Evolutionary conservation across 164 flowering plant genomes (phyloP), one percentile per base, ranked within the genome.

Genomic region (Amborella trichopoda): DNA sequence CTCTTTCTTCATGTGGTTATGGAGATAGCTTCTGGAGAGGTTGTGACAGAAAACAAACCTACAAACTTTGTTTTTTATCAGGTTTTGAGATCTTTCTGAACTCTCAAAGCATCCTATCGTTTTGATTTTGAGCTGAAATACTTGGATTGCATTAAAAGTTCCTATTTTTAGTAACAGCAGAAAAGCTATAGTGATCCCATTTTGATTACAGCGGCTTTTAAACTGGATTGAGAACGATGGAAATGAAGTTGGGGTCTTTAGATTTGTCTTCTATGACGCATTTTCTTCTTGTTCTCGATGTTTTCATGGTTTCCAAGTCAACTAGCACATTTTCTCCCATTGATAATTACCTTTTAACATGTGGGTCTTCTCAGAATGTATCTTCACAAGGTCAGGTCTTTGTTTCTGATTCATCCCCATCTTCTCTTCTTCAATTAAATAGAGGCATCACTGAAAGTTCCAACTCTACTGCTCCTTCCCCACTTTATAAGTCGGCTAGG

Each of bases 311-410:
- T 58, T 41, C 44, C 38, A 26, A 44, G 13, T 62, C 77, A 17
- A 28, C 22, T 58, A 77, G 79, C 16, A 22, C 68, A 25, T 83
- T 66, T 51, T 63, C 24, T 64, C 96, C 96, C 30, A 48, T 50
- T 60, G 94, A 83, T 68, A 75, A 68, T 56, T 77, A 75, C 62
- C 62, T 87, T 48, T 61, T 83, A 40, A 72, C 74, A 23, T 87
- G 96, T 66, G 96, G 96, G 48, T 78, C 96, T 59, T 40, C 84
- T 17, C 62, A 66, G 58, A 72, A 70, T 46, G 67, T 87, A 47
- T 67, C 74, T 10, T 61, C 65, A 48, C 70, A 71, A 56, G 83
- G 76, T 48, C 70, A 71, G 48, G 74, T 67, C 27, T 87, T 64
- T 62, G 59, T 76, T 50, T 83, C 94, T 40, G 96, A 87, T 70